phyloP scores from a whole-genome alignment of 2,329 filamentous ascomycete species.

The Fusarium buharicum region DNA sequence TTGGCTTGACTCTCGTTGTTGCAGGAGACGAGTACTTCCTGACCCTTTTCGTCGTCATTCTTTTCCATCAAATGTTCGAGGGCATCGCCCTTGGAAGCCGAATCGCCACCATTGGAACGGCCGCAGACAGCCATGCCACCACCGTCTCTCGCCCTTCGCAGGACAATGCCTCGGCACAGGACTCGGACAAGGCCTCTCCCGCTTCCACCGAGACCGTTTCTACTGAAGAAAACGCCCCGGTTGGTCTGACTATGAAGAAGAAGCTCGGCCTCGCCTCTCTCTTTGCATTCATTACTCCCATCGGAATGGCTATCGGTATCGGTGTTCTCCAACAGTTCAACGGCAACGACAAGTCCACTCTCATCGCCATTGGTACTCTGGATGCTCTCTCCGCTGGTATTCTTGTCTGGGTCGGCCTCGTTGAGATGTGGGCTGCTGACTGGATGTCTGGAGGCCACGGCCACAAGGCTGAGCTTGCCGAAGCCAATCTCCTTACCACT shows the following conservation, averaged over 20 bases:
- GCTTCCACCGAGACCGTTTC: conserved; percentile 39
- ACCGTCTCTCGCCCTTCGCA: conserved; percentile 37
- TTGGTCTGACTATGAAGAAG: conserved; percentile 53
- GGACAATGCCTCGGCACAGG: conserved; percentile 28
- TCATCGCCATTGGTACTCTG: conserved; percentile 77
- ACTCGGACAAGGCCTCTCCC: conserved; percentile 45
- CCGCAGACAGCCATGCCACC: conserved; percentile 29
- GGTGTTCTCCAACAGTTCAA: conserved; percentile 77
- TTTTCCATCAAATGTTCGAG: conserved; percentile 84
- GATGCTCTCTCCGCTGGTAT: conserved; percentile 81
- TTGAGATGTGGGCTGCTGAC: conserved; percentile 82
- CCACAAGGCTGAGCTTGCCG: conserved; percentile 60
- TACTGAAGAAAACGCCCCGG: conserved; percentile 19
- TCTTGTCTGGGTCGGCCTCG: conserved; percentile 80
- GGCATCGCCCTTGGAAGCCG: conserved; percentile 78
- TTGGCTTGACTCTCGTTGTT: conserved; percentile 72
- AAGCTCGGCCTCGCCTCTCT: conserved; percentile 70
- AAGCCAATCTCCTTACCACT: conserved; percentile 61
- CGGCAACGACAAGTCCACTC: conserved; percentile 74
- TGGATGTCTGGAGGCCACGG: conserved; percentile 67
- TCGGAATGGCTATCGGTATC: conserved; percentile 84
- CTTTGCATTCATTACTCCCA: conserved; percentile 77
- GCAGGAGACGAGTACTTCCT: conserved; percentile 66
- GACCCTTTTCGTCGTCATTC: conserved; percentile 72
- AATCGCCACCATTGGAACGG: conserved; percentile 68